Evolutionary conservation across 331 rosid species (phyloP), one percentile per base, ranked within the genome.

Genomic region (Quercus tomentella): DNA sequence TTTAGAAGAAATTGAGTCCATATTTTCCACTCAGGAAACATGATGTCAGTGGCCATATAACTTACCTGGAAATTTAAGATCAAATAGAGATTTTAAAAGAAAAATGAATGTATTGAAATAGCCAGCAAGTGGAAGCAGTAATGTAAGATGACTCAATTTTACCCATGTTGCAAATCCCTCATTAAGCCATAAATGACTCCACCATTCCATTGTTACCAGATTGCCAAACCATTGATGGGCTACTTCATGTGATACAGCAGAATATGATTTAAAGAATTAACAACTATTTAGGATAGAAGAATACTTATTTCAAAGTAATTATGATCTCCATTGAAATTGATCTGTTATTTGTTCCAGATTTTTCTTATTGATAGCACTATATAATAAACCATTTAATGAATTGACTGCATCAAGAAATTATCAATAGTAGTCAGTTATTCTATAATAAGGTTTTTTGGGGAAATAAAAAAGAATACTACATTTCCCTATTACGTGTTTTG

Each of bases 161-260:
- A 93, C 97, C 96, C 97, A 91, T 78, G 96, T 93, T 16, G 96
- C 98, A 85, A 93, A 93, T 23, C 97, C 98, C 82, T 93, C 96
- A 76, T 91, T 91, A 80, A 93, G 89, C 96, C 97, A 93, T 76
- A 91, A 84, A 89, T 93, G 86, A 51, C 87, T 86, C 97, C 49
- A 41, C 49, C 49, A 41, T 41, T 41, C 49, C 49, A 41, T 41
- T 41, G 49, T 41, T 41, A 41, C 49, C 14, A 41, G 49, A 41
- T 41, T 41, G 49, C 49, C 49, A 41, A 41, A 91, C 98, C 98
- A 91, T 43, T 93, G 97, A 75, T 90, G 96, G 45, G 96, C 92
- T 57, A 91, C 86, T 90, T 93, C 98, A 80, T 91, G 98, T 68
- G 97, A 88, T 76, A 87, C 92, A 49, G 83, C 89, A 63, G 54